These are phyloP conservation scores for Cyberlindnera japonica DNA, from an alignment of 805 yeast species.

Conservation along the genomic window DNA sequence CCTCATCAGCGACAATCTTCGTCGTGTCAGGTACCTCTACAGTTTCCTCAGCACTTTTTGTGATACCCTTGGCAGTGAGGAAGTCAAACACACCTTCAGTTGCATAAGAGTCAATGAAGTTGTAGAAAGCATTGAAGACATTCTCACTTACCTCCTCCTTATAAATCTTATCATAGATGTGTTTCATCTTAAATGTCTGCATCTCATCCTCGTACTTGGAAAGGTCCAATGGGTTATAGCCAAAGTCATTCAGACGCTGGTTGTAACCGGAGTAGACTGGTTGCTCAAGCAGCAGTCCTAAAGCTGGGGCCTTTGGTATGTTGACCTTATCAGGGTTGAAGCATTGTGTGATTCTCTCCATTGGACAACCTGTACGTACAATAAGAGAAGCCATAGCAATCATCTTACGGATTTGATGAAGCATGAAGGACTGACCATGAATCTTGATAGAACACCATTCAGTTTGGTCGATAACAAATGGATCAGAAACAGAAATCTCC, in stretches of 20 bases:
- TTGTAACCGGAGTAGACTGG: constrained; percentile 92
- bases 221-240: constrained; percentile 74
- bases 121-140: constrained; percentile 85
- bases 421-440: constrained; percentile 98
- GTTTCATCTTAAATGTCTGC: constrained; percentile 81
- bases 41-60: constrained; percentile 16
- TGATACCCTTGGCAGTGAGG: constrained; percentile 39
- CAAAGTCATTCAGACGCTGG: constrained; percentile 62
- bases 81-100: constrained; percentile 49
- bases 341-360: constrained; percentile 69
- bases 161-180: constrained; percentile 89
- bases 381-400: constrained; percentile 89
- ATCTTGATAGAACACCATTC: constrained; percentile 96
- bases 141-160: constrained; percentile 86
- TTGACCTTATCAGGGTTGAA: constrained; percentile 73
- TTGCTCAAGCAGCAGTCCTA: constrained; percentile 83
- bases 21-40: constrained; percentile 11
- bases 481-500: constrained; percentile 72
- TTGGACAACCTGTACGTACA: constrained; percentile 82
- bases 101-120: constrained; percentile 79
- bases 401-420: constrained; percentile 98
- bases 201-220: constrained; percentile 62
- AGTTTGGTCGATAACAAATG: constrained; percentile 86
- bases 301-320: constrained; percentile 96
- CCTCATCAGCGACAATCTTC: neutral